Conservation (phyloP, 2,329 filamentous ascomycete species). For the Sclerotinia spermophila region DNA sequence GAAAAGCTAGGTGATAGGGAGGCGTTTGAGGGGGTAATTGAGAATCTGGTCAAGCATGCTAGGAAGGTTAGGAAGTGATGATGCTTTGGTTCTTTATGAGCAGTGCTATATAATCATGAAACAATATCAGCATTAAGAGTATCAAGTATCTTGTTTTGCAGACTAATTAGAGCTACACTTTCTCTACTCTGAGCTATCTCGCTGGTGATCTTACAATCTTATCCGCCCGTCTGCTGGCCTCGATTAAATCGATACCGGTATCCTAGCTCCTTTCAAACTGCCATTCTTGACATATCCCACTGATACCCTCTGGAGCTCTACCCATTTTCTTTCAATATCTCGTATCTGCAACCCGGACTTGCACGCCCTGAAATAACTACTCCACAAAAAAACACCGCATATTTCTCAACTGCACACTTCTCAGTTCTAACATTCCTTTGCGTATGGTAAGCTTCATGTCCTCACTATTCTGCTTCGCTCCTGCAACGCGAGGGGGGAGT, state of each 20-base stretch:
- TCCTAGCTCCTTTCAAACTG: neutral
- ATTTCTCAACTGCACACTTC: too few species aligned
- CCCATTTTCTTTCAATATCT: too few species aligned
- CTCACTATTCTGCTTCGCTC: too few species aligned
- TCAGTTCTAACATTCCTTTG: too few species aligned
- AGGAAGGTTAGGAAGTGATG: constrained; percentile 72
- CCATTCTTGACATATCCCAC: neutral
- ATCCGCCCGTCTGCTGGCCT: neutral
- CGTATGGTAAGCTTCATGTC: too few species aligned
- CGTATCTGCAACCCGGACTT: too few species aligned
- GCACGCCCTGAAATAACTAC: too few species aligned
- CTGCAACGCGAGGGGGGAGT: too few species aligned
- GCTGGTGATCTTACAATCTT: neutral
- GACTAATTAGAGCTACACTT: neutral
- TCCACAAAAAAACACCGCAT: too few species aligned
- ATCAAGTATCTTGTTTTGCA: neutral
- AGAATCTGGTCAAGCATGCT: constrained; percentile 90
- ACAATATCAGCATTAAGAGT: neutral
- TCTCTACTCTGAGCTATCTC: neutral
- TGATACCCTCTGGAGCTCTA: too few species aligned
- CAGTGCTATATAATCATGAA: neutral
- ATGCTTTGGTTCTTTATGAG: too few species aligned
- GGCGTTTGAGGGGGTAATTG: constrained; percentile 93
- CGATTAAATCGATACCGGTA: neutral
- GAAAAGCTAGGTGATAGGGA: constrained; percentile 88